Evolutionary conservation across 2,329 filamentous ascomycete species (phyloP).

Genomic region (Colletotrichum paranaense): DNA sequence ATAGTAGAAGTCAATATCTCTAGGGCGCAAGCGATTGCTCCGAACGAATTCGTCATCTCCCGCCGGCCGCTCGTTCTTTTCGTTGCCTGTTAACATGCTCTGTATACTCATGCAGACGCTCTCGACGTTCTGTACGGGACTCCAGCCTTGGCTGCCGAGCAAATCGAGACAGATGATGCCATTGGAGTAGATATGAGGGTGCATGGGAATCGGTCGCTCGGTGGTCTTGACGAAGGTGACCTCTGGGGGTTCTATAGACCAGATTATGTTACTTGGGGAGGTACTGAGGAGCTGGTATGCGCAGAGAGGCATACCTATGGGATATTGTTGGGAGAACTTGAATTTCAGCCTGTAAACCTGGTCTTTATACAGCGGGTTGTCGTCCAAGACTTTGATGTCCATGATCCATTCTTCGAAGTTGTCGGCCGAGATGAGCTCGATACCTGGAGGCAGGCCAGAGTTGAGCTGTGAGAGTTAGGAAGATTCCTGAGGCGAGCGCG

Average conservation of each 20-base stretch:
- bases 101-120: constrained; percentile 97
- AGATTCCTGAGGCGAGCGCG: neutral
- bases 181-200: constrained; percentile 98
- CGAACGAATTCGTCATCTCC: constrained; percentile 92
- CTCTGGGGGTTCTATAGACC: constrained; percentile 83
- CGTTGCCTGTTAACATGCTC: constrained; percentile 97
- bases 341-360: constrained; percentile 90
- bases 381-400: constrained; percentile 90
- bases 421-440: constrained; percentile 83
- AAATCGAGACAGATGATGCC: constrained; percentile 98
- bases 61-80: constrained; percentile 87
- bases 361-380: constrained; percentile 86
- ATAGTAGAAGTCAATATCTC: constrained; percentile 93
- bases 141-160: constrained; percentile 90
- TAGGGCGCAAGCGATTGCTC: constrained; percentile 80
- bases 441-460: constrained; percentile 71
- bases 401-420: constrained; percentile 91
- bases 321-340: constrained; percentile 84
- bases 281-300: neutral
- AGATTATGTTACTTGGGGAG: neutral
- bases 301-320: constrained; percentile 76
- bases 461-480: constrained; percentile 43
- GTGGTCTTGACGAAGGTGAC: constrained; percentile 83
- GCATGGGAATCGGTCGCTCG: constrained; percentile 83
- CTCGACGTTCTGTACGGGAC: constrained; percentile 95